Evolutionary conservation across 768 basidiomycete genomes (phyloP), one percentile per base, ranked within the genome.

Genomic region (Leccinellum luteum): DNA sequence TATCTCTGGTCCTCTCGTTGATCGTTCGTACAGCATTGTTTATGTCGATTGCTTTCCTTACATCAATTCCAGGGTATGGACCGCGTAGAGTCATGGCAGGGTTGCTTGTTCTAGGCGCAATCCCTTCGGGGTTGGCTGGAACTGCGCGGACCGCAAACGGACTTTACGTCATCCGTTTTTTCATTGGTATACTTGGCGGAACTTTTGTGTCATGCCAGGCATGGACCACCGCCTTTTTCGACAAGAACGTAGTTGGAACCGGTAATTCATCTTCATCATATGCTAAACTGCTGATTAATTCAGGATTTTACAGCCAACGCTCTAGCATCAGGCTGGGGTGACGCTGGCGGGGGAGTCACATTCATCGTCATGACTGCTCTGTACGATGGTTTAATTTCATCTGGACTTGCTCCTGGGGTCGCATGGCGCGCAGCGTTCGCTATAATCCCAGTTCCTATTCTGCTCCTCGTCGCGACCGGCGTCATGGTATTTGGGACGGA

Each of bases 151-250:
- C 57, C 51, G 78, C 76, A 1, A 25, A 52, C 2, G 74, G 78
- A 0, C 73, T 84, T 0, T 79, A 80, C 54, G 62, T 69, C 3
- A 43, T 83, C 32, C 76, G 85, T 0, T 85, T 85, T 65, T 83
- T 85, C 65, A 83, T 85, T 48, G 82, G 84, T 13, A 80, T 85
- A 47, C 74, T 85, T 3, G 85, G 85, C 7, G 85, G 72, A 0
- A 81, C 83, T 1, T 86, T 87, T 56, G 82, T 86, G 1, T 78
- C 84, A 4, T 84, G 83, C 58, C 80, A 84, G 52, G 79, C 80
- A 3, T 84, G 85, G 82, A 83, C 84, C 9, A 83, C 85, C 0
- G 72, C 70, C 4, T 85, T 86, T 69, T 86, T 82, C 65, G 82
- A 85, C 66, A 84, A 79, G 48, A 68, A 69, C 48, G 65, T 75